Percentiles rank a stretch among this genome's conserved stretches.
These are phyloP conservation scores for Xylaria intraflava DNA, from an alignment of 495 filamentous ascomycete genomes.

Conservation along the genomic window DNA sequence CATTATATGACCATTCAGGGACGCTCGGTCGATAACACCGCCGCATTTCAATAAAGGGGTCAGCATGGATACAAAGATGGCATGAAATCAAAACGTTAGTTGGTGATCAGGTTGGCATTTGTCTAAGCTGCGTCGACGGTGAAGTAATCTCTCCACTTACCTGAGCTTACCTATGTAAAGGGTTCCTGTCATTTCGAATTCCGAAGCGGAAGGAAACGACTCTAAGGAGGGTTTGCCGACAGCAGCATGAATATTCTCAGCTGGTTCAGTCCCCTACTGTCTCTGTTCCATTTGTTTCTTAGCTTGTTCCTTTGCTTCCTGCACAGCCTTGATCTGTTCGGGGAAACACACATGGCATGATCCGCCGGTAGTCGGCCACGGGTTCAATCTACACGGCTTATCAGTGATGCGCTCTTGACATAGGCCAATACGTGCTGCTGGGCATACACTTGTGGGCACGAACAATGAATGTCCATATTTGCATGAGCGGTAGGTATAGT, in stretches of 20 bases:
- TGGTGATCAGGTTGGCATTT: too few relatives aligned
- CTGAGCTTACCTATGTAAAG: background rate
- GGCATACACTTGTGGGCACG: background rate
- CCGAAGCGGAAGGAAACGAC: background rate
- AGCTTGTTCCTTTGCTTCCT: slow-evolving; percentile 3
- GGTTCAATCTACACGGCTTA: background rate
- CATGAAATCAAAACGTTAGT: too few relatives aligned
- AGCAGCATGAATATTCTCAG: background rate
- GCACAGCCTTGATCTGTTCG: slow-evolving; percentile 4
- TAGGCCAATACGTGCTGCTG: background rate
- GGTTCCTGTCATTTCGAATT: background rate
- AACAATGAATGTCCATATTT: background rate
- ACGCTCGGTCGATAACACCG: too few relatives aligned
- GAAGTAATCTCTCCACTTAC: background rate
- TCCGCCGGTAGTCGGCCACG: slow-evolving; percentile 6
- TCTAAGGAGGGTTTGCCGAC: background rate
- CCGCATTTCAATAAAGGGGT: too few relatives aligned
- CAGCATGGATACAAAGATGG: too few relatives aligned
- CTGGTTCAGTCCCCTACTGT: background rate
- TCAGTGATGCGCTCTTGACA: slow-evolving; percentile 6
- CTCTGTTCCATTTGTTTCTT: background rate
- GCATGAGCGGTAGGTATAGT: slow-evolving; percentile 1
- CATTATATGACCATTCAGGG: background rate
- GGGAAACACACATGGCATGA: slow-evolving; percentile 16
- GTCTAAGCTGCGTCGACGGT: background rate